A percentile compares a stretch with the other conserved stretches of the same genome.
Conservation (phyloP, 352 stramenopile species). For the Stephanocyclus meneghinianus region DNA sequence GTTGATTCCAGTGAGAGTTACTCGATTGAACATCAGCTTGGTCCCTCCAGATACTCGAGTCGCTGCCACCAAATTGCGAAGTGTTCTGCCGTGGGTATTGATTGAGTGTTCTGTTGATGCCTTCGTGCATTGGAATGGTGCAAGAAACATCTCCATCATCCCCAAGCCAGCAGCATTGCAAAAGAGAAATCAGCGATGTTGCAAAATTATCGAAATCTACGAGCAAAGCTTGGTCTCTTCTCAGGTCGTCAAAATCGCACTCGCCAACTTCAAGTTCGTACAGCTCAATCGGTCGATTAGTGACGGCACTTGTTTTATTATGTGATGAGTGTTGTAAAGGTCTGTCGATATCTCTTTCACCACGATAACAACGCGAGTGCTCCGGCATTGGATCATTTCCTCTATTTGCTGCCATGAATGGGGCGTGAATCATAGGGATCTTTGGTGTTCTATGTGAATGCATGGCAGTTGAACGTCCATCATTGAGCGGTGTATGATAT, state of each 20-base stretch:
- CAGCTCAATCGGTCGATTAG: slow-evolving; percentile 36
- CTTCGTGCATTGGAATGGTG: background rate
- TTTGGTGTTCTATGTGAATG: slow-evolving; percentile 22
- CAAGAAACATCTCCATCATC: slow-evolving; percentile 10
- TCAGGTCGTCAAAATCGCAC: slow-evolving; percentile 50
- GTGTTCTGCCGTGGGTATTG: slow-evolving; percentile 7
- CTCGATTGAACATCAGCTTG: slow-evolving; percentile 19
- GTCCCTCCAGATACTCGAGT: background rate
- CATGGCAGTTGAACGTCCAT: slow-evolving; percentile 1
- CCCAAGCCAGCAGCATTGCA: slow-evolving; percentile 46
- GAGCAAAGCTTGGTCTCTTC: slow-evolving; percentile 54
- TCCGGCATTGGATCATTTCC: slow-evolving; percentile 15
- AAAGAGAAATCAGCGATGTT: slow-evolving; percentile 54
- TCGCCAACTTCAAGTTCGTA: slow-evolving; percentile 63
- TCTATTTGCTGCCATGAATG: slow-evolving; percentile 45
- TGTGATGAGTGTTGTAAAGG: slow-evolving; percentile 9
- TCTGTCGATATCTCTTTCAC: slow-evolving; percentile 1
- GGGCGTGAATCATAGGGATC: slow-evolving; percentile 41
- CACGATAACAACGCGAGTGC: slow-evolving; percentile 5
- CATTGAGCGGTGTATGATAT: slow-evolving; percentile 2
- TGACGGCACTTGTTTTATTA: slow-evolving; percentile 7
- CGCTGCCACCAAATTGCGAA: background rate
- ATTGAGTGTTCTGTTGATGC: background rate
- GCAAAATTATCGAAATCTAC: slow-evolving; percentile 62
- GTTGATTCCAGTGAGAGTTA: slow-evolving; percentile 16